Evolutionary conservation across 768 basidiomycete genomes (phyloP).

Genomic region (Mycena rosella): DNA sequence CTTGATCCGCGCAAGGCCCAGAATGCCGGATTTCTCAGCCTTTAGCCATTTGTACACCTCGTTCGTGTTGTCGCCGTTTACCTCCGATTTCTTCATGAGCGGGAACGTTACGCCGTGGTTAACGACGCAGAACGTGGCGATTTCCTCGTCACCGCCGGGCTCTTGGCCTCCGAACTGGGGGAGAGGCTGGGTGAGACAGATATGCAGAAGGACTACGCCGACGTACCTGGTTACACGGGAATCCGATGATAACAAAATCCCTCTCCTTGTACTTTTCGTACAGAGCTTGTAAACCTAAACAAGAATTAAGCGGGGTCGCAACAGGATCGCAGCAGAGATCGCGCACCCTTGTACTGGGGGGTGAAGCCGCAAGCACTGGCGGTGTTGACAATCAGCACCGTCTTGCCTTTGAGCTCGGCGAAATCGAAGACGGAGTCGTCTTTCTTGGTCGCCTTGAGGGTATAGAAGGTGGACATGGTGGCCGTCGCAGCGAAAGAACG

Average conservation of each 20-base stretch:
- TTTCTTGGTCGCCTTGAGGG: conserved; percentile 75
- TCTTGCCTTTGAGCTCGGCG: conserved; percentile 78
- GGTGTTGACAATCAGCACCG: conserved; percentile 82
- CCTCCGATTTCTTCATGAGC: conserved; percentile 92
- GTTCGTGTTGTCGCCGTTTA: conserved; percentile 89
- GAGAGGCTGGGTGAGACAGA: not conserved
- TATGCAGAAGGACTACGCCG: not conserved
- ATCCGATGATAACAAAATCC: conserved; percentile 85
- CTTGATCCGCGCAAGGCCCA: conserved; percentile 83
- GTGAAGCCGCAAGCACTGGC: conserved; percentile 90
- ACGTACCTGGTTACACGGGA: conserved; percentile 89
- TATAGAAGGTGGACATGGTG: conserved; percentile 67
- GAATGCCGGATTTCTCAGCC: conserved; percentile 76
- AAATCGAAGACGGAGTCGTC: conserved; percentile 70
- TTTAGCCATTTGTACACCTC: conserved; percentile 91
- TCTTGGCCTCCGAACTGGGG: conserved; percentile 89
- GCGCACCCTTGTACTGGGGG: conserved; percentile 77
- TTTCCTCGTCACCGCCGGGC: conserved; percentile 82
- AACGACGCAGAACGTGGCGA: conserved; percentile 78
- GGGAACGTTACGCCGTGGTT: conserved; percentile 95
- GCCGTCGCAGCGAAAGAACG: conserved; percentile 36
- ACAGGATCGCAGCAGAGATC: not conserved
- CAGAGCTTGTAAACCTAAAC: conserved; percentile 78
- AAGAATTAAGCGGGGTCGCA: conserved; percentile 2
- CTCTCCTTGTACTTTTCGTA: conserved; percentile 86